Base-by-base conservation (phyloP, 1,284 basidiomycete genomes). In the Takashimella tepidaria region DNA sequence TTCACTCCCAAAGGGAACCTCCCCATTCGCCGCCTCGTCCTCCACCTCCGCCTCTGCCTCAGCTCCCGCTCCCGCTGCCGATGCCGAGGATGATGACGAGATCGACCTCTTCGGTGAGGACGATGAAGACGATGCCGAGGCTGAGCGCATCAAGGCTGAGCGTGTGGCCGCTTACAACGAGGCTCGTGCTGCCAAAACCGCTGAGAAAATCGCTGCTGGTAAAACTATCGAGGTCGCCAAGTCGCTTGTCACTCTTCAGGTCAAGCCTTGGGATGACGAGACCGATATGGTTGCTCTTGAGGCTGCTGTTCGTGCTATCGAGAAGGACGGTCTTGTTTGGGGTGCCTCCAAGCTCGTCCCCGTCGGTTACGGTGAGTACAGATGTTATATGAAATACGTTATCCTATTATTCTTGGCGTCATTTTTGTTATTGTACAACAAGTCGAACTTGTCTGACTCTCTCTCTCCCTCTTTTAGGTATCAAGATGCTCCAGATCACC, bases 211-310 rank as follows among this genome's bases (percentile, higher is more conserved):
- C 42, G 74, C 78, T 48, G 70, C 74, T 50, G 74, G 72, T 55
- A 92, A 92, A 80, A 81, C 85, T 46, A 78, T 74, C 51, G 73
- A 68, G 53, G 74, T 84, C 57, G 92, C 92, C 73, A 97, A 97
- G 89, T 92, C 60, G 49, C 79, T 79, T 53, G 74, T 76, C 56
- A 98, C 96, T 51, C 80, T 98, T 68, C 92, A 98, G 66, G 92
- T 98, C 62, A 98, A 98, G 80, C 95, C 93, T 47, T 95, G 93
- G 95, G 95, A 98, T 75, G 93, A 98, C 76, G 92, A 97, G 81
- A 99, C 95, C 57, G 90, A 98, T 79, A 92, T 99, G 91, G 82
- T 74, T 50, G 87, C 79, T 53, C 82, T 98, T 64, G 95, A 98
- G 79, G 77, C 81, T 42, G 69, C 80, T 43, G 92, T 98, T 54